Base-by-base conservation (phyloP, 768 basidiomycete species). In the Russula griseocarnosa region DNA sequence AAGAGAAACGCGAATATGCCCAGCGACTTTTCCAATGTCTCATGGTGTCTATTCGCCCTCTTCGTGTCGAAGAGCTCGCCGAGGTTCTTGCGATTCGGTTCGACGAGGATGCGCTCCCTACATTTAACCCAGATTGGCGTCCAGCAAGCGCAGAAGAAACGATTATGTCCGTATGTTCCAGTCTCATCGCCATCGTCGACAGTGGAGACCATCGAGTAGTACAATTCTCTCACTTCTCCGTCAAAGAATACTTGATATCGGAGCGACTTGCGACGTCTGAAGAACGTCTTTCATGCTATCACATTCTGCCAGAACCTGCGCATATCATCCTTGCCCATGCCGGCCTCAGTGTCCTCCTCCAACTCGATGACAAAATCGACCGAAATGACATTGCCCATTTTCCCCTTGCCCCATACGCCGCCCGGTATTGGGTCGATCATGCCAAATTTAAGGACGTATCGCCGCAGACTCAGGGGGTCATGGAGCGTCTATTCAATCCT, bases 201-300 rank as follows among this genome's bases (percentile, higher is more conserved):
- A n/a, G 9, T n/a, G 10, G 10, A 18, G 28, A 18, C 50, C 22
- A n/a, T 4, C 50, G 32, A 28, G 28, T 51, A 0, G 28, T 65
- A 8, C 60, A 36, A 36, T 36, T 36, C 3, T 36, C 28, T 49
- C 60, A 1, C 64, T 56, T 62, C 32, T 62, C 30, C 64, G 60
- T 66, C 16, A 62, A 66, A 4, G 64, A 66, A 18, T 66, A 28
- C 61, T 62, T 66, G 49, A 56, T 36, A 11, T 66, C 64, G 20
- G 13, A 46, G 1, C 64, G 55, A n/a, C 61, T 66, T 22, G 26
- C 10, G 4, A 10, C 13, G 0, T 30, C 32, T 9, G 50, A 32
- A 36, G 30, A 53, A 1, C 16, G 5, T 20, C 50, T 63, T 38
- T 66, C 64, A 14, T 20, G 16, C n/a, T 66, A 62, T n/a, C 55